phyloP scores from a whole-genome alignment of 495 filamentous ascomycete species.

The Hyaloscypha hepaticicola region DNA sequence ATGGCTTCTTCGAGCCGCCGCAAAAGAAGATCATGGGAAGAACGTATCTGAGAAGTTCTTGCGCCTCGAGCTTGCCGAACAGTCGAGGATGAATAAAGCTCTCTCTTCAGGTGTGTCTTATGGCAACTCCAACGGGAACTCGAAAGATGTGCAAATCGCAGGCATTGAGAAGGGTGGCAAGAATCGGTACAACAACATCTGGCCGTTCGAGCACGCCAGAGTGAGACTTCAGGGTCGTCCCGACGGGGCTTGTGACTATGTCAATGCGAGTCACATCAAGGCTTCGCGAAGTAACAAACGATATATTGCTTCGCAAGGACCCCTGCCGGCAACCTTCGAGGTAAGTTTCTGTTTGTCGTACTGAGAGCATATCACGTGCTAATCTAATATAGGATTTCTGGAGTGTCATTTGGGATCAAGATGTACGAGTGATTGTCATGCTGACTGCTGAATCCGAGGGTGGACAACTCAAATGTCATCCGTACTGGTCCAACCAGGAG shows the following conservation, averaged over 20 bases:
- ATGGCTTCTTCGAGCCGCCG: conserved; percentile 74
- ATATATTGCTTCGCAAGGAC: conserved; percentile 95
- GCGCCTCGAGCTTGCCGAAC: conserved; percentile 77
- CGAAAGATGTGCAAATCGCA: conserved; percentile 56
- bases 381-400: conserved; percentile 85
- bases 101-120: conserved; percentile 63
- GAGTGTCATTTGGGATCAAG: conserved; percentile 96
- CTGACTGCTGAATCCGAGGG: conserved; percentile 94
- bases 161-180: conserved; percentile 94
- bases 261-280: conserved; percentile 89
- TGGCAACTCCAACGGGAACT: conserved; percentile 41
- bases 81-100: conserved; percentile 88
- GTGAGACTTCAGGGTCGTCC: conserved; percentile 73
- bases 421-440: conserved; percentile 91
- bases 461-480: conserved; percentile 91
- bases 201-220: conserved; percentile 91
- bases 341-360: conserved; percentile 11
- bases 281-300: conserved; percentile 75
- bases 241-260: conserved; percentile 83
- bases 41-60: conserved; percentile 81
- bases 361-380: conserved; percentile 33
- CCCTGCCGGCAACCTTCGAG: conserved; percentile 87
- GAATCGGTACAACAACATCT: conserved; percentile 97
- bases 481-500: conserved; percentile 80
- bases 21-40: conserved; percentile 69